Conservation (phyloP, 2,329 filamentous ascomycete species). For the Sporothrix luriei region DNA sequence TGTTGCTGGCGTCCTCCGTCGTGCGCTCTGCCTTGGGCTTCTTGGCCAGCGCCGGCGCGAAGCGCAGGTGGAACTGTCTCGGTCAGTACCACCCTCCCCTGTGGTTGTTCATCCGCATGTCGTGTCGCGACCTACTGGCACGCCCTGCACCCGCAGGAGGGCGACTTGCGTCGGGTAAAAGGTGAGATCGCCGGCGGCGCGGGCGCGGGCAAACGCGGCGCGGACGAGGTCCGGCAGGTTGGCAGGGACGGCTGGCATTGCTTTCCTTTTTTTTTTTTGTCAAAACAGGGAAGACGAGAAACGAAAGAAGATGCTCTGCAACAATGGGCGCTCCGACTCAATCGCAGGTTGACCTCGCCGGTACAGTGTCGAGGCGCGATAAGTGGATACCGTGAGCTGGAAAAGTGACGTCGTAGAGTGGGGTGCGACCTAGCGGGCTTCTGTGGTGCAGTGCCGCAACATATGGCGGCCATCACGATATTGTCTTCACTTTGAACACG, state of each 20-base stretch:
- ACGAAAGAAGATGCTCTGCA: too few relatives aligned
- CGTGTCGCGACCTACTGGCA: slow-evolving; percentile 46
- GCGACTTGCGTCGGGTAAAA: slow-evolving; percentile 60
- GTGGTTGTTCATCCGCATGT: too few relatives aligned
- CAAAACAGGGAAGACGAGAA: too few relatives aligned
- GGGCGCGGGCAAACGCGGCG: slow-evolving; percentile 53
- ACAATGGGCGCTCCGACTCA: not conserved
- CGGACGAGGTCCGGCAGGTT: slow-evolving; percentile 57
- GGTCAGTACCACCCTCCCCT: not conserved
- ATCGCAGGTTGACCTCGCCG: not conserved
- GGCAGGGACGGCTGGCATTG: slow-evolving; percentile 43
- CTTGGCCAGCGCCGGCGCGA: slow-evolving; percentile 67
- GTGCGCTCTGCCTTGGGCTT: slow-evolving; percentile 57
- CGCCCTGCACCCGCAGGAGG: slow-evolving; percentile 49
- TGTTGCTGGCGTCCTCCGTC: not conserved
- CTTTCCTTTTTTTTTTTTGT: too few relatives aligned
- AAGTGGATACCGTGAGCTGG: not conserved
- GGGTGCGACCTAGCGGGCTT: not conserved
- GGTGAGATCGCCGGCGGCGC: slow-evolving; percentile 52
- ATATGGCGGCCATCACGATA: not conserved
- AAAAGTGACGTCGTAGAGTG: slow-evolving; percentile 13
- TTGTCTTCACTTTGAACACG: not conserved
- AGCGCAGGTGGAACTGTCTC: slow-evolving; percentile 70
- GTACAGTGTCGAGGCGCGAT: not conserved
- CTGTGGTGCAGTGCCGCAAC: not conserved